phyloP scores from a whole-genome alignment of 225 moss, liverwort and hornwort species.

The Antitrichia curtipendula region DNA sequence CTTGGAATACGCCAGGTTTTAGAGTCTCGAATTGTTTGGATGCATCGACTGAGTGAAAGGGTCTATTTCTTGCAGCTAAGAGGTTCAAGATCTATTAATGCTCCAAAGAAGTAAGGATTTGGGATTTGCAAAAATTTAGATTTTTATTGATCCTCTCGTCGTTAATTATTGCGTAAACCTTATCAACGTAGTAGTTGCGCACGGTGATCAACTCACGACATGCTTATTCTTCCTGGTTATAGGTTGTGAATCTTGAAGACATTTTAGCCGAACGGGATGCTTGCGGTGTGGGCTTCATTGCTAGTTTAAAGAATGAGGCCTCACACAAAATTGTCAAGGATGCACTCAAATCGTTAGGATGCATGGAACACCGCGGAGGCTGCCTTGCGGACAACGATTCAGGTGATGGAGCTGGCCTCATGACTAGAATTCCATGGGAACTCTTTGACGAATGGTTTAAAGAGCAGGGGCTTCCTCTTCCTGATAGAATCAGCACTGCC shows the following conservation, averaged over 20 bases:
- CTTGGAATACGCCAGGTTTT: not conserved
- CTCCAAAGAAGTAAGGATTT: not conserved
- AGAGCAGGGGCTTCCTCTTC: slow-evolving; percentile 44
- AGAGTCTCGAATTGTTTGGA: not conserved
- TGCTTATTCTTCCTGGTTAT: not conserved
- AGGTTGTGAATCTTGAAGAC: slow-evolving; percentile 68
- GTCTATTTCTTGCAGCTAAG: not conserved
- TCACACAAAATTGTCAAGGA: slow-evolving; percentile 58
- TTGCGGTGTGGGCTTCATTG: slow-evolving; percentile 82
- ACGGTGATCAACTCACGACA: not conserved
- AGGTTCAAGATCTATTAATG: not conserved
- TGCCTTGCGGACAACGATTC: slow-evolving; percentile 87
- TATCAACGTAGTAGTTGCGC: not conserved
- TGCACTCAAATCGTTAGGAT: slow-evolving; percentile 67
- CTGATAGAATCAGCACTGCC: slow-evolving; percentile 40
- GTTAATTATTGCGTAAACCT: not conserved
- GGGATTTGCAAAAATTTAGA: not conserved
- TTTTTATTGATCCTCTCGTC: not conserved
- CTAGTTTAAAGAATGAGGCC: slow-evolving; percentile 61
- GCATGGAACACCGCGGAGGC: slow-evolving; percentile 95
- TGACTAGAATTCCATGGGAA: slow-evolving; percentile 84
- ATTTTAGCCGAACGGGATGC: slow-evolving; percentile 75
- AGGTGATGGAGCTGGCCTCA: slow-evolving; percentile 82
- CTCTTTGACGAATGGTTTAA: slow-evolving; percentile 57
- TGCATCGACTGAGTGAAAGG: not conserved